Evolutionary conservation across 257 asterid species (phyloP).

Genomic region (Nicotiana tomentosiformis): DNA sequence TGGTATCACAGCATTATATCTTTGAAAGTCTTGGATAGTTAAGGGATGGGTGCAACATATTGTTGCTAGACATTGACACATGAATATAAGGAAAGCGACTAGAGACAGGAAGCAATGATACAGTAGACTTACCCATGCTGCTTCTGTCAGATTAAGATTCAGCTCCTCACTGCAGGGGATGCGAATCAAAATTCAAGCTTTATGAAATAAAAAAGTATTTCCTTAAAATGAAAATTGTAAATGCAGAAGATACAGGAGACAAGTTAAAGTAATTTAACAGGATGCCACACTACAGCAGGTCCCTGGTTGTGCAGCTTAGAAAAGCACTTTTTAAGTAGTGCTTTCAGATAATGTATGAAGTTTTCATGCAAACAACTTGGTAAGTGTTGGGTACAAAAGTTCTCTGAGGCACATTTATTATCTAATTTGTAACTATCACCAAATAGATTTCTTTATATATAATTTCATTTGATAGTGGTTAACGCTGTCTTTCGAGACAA

Average conservation of each 20-base stretch:
- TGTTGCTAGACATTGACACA: neutral
- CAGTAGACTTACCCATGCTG: conserved; percentile 78
- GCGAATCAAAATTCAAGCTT: conserved; percentile 17
- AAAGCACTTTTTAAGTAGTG: neutral
- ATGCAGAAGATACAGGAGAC: neutral
- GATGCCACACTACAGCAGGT: neutral
- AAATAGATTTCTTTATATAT: no score
- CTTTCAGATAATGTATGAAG: neutral
- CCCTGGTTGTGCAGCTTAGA: neutral
- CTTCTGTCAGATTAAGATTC: conserved; percentile 84
- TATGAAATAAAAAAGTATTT: neutral
- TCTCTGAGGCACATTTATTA: neutral
- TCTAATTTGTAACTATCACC: neutral
- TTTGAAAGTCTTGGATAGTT: neutral
- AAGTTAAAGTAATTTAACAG: neutral
- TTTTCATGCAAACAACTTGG: neutral
- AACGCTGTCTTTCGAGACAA: neutral
- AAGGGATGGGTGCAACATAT: neutral
- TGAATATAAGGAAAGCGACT: neutral
- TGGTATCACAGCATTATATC: neutral
- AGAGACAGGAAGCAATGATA: conserved; percentile 4
- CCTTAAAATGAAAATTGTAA: neutral
- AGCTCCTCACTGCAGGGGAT: conserved; percentile 82
- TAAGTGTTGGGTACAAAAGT: neutral
- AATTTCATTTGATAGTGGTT: neutral